Base-by-base conservation (phyloP, 805 yeast genomes). In the Kregervanrija fluxuum region DNA sequence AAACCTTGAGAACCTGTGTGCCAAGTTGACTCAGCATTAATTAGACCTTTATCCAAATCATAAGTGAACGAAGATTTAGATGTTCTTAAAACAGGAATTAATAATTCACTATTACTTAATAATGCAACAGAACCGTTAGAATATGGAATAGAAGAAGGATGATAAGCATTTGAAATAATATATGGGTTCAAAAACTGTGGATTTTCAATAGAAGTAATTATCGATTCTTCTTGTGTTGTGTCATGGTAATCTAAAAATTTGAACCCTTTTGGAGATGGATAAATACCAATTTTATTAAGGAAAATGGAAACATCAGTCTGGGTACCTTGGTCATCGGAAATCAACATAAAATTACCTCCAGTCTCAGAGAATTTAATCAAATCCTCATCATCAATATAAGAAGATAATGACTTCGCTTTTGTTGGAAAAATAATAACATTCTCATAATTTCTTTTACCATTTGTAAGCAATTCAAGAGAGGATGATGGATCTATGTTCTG, bases 221-320 rank as follows among this genome's bases (percentile, higher is more conserved):
- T 5, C 8, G 28, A 22, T 6, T 22, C 9, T 14, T 30, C 8
- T 16, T 14, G 56, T 14, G 28, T 47, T 34, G 38, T 61, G 46
- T 62, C 59, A 66, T 87, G 87, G 61, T 84, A 82, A 62, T 89
- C 95, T 8, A 72, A 61, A 37, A 83, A 66, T 43, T 68, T 62
- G 60, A 77, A 80, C 41, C 79, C 82, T 58, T 79, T 84, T 47
- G 96, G 95, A 40, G 93, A 75, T 46, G 96, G 85, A 55, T 71
- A 77, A 42, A 93, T 80, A 31, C 96, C 99, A 51, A 90, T 65
- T 60, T 90, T 88, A 55, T 80, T 77, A 51, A 87, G 73, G 55
- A 84, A 82, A 3, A 74, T 67, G 48, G 87, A 77, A 32, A 84
- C 65, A 14, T 82, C 75, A 22, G 84, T 86, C 35, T 82, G 77